These are phyloP conservation scores for Nannochloropsis salina DNA, from an alignment of 108 stramenopile genomes.

Conservation along the genomic window DNA sequence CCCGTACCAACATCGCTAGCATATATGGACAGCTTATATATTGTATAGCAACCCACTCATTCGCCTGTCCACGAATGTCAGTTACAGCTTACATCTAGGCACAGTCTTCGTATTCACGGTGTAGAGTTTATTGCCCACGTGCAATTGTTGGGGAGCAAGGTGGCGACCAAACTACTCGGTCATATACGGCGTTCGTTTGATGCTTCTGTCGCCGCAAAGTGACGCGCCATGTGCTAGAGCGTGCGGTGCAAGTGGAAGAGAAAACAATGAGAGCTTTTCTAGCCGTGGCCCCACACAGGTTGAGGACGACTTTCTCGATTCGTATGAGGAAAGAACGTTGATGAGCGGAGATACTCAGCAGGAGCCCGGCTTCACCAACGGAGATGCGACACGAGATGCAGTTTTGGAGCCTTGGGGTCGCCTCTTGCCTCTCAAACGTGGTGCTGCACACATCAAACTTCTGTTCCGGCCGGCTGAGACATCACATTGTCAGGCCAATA, in stretches of 20 bases:
- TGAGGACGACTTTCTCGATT: neutral
- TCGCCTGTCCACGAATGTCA: no score
- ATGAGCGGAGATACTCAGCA: neutral
- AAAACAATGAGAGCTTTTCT: neutral
- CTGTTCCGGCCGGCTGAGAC: neutral
- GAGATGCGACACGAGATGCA: neutral
- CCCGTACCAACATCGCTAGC: no score
- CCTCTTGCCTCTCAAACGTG: neutral
- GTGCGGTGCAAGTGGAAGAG: neutral
- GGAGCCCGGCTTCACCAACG: neutral
- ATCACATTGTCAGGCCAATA: neutral
- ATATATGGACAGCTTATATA: no score
- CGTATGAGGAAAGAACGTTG: neutral
- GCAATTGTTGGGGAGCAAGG: no score
- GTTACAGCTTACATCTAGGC: no score
- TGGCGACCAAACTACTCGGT: no score
- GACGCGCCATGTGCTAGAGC: neutral
- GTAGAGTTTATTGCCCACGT: no score
- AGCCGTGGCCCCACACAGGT: neutral
- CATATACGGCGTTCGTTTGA: neutral
- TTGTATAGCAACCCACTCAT: no score
- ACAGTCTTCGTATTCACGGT: no score
- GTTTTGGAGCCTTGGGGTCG: neutral
- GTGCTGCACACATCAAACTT: neutral
- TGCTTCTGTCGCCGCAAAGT: neutral